Percentiles rank a stretch among this genome's conserved stretches.
Conservation (phyloP, 495 filamentous ascomycete species). For the Tuber umbilicatum region DNA sequence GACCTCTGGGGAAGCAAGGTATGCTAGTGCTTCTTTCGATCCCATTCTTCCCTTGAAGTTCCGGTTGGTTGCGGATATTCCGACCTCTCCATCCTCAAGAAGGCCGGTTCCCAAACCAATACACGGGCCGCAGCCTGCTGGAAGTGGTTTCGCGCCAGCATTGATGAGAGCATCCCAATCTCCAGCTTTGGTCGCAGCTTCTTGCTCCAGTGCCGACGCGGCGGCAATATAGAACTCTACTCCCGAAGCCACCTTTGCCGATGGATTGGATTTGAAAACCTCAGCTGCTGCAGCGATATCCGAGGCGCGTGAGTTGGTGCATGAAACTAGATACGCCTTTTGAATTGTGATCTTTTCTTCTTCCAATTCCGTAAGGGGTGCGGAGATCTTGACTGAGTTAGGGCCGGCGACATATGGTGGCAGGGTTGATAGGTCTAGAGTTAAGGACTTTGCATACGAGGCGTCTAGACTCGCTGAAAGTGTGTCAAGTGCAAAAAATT, state of each 20-base stretch:
- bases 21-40: constrained; percentile 70
- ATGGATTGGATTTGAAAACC: constrained; percentile 64
- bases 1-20: constrained; percentile 83
- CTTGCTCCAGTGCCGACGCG: constrained; percentile 74
- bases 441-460: constrained; percentile 74
- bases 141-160: constrained; percentile 68
- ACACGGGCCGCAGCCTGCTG: constrained; percentile 79
- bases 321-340: constrained; percentile 85
- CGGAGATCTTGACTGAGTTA: constrained; percentile 84
- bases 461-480: constrained; percentile 69
- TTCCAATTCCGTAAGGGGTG: constrained; percentile 68
- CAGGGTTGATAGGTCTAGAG: constrained; percentile 70
- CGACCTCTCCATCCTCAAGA: constrained; percentile 76
- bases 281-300: constrained; percentile 76
- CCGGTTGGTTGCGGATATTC: constrained; percentile 81
- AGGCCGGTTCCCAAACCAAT: constrained; percentile 84
- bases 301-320: constrained; percentile 79
- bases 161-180: constrained; percentile 82
- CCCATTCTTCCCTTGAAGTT: constrained; percentile 97
- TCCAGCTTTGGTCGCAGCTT: constrained; percentile 67
- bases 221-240: constrained; percentile 91
- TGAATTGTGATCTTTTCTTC: constrained; percentile 65
- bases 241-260: constrained; percentile 66
- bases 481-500: constrained; percentile 57
- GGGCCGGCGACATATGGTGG: constrained; percentile 84